A percentile compares a stretch with the other conserved stretches of the same genome.
Evolutionary conservation across 2,329 filamentous ascomycete genomes (phyloP).

Genomic region (Ploettnerulaceae sp.): DNA sequence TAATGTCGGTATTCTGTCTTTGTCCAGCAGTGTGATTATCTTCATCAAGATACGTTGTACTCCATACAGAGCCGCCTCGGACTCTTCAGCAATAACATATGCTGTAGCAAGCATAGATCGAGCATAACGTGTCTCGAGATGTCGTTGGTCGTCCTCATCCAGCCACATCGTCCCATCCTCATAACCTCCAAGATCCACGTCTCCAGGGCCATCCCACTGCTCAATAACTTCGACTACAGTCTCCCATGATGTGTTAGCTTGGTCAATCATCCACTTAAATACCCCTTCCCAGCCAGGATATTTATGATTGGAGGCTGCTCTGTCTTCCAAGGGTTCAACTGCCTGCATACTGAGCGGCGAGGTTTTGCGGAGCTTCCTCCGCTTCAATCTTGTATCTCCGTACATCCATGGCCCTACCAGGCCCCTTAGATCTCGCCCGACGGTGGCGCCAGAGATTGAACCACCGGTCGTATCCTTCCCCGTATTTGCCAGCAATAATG

Average conservation of each 20-base stretch:
- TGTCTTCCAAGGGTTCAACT: constrained; percentile 25
- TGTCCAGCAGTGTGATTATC: constrained; percentile 55
- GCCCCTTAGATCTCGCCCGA: constrained; percentile 62
- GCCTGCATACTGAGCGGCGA: constrained; percentile 16
- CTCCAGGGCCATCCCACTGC: constrained; percentile 68
- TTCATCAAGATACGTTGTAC: constrained; percentile 57
- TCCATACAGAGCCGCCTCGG: constrained; percentile 51
- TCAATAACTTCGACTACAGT: constrained; percentile 59
- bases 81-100: constrained; percentile 60
- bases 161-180: constrained; percentile 49
- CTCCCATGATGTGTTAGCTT: constrained; percentile 55
- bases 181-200: constrained; percentile 62
- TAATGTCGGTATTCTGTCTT: constrained; percentile 51
- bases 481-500: constrained; percentile 56
- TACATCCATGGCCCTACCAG: constrained; percentile 72
- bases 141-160: constrained; percentile 53
- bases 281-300: constrained; percentile 64
- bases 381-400: constrained; percentile 55
- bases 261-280: constrained; percentile 60
- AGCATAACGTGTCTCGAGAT: constrained; percentile 60
- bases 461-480: constrained; percentile 11
- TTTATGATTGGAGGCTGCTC: constrained; percentile 30
- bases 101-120: constrained; percentile 63
- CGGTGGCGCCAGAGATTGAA: constrained; percentile 29
- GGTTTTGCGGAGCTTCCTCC: constrained; percentile 34